Conservation (phyloP, 78 protist genomes). For the Speleostelium caveatum region DNA sequence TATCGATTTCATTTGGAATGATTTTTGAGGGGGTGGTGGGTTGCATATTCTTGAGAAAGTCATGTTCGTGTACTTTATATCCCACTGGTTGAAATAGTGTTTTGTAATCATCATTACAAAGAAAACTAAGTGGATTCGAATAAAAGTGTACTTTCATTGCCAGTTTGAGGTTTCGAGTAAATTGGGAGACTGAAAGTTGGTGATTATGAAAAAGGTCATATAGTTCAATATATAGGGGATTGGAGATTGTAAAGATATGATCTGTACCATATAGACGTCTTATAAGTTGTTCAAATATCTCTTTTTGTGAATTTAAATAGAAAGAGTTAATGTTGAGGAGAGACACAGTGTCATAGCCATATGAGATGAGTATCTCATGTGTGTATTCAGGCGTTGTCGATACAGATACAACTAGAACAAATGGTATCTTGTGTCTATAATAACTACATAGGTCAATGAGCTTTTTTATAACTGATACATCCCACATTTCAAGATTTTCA, state of each 20-base stretch:
- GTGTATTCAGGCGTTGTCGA: slow-evolving; percentile 41
- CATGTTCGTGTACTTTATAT: too few species aligned
- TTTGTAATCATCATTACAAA: neutral
- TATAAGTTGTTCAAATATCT: slow-evolving; percentile 39
- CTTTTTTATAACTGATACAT: slow-evolving; percentile 6
- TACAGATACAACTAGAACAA: slow-evolving; percentile 26
- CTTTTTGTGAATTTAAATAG: slow-evolving; percentile 2
- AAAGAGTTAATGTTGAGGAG: slow-evolving; percentile 12
- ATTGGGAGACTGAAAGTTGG: slow-evolving; percentile 6
- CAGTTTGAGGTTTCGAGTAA: neutral
- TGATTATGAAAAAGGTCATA: slow-evolving; percentile 15
- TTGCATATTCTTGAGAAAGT: too few species aligned
- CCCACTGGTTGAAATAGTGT: too few species aligned
- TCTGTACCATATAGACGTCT: neutral
- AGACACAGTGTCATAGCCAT: neutral
- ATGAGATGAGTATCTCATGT: neutral
- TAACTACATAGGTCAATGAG: slow-evolving; percentile 7
- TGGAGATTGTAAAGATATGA: neutral
- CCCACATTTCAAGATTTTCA: slow-evolving; percentile 41
- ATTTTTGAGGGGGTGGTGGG: neutral
- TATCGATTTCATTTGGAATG: neutral
- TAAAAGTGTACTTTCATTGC: neutral
- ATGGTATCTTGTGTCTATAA: slow-evolving; percentile 32
- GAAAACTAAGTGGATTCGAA: neutral
- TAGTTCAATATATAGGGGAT: neutral